Conservation (phyloP, 257 asterid genomes). For the Ehretia macrophylla region DNA sequence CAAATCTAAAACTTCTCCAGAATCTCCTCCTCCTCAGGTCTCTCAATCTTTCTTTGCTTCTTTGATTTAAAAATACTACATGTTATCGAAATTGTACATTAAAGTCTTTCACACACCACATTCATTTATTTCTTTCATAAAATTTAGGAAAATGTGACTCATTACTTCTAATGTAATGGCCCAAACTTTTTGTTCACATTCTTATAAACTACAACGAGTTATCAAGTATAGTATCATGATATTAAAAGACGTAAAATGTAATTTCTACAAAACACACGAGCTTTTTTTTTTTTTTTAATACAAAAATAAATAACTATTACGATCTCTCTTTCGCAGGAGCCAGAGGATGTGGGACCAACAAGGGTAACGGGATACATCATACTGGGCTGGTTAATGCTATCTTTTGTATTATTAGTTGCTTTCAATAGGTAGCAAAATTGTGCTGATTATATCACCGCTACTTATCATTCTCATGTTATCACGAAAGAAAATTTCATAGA, state of each 20-base stretch:
- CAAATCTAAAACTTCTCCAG: slow-evolving; percentile 29
- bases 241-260: too few species aligned
- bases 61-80: not conserved
- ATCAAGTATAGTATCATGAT: too few species aligned
- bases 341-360: slow-evolving; percentile 73
- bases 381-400: slow-evolving; percentile 46
- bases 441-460: not conserved
- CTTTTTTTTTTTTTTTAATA: too few species aligned
- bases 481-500: too few species aligned
- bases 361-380: slow-evolving; percentile 52
- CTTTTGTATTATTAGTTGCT: slow-evolving; percentile 34
- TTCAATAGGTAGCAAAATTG: slow-evolving; percentile 20
- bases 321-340: slow-evolving; percentile 52
- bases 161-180: too few species aligned
- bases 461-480: not conserved
- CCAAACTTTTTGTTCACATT: too few species aligned
- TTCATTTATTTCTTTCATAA: too few species aligned
- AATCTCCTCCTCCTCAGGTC: slow-evolving; percentile 65
- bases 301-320: too few species aligned
- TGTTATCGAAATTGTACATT: not conserved
- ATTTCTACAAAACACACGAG: too few species aligned
- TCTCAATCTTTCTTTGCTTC: not conserved
- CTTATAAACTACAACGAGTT: too few species aligned
- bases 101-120: not conserved
- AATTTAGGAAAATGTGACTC: too few species aligned